Conservation (phyloP, 2,329 filamentous ascomycete species). For the Coniochaeta hoffmannii region DNA sequence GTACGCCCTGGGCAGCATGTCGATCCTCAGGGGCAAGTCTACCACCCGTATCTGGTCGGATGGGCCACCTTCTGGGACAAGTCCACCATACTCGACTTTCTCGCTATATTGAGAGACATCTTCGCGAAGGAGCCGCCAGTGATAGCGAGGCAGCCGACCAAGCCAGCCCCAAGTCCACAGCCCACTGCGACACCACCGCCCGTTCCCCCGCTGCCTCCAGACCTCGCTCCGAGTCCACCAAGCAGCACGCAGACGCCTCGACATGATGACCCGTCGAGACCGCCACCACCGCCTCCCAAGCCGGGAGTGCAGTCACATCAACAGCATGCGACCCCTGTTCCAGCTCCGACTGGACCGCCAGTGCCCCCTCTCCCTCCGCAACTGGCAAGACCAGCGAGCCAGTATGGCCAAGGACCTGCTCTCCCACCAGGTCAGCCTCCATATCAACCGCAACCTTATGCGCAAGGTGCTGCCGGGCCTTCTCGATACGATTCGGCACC, state of each 20-base stretch:
- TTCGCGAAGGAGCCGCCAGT: slow-evolving; percentile 95
- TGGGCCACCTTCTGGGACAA: slow-evolving; percentile 93
- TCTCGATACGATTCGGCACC: slow-evolving; percentile 42
- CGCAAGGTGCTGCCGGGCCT: slow-evolving; percentile 8
- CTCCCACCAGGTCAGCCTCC: not conserved
- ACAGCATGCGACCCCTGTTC: slow-evolving; percentile 23
- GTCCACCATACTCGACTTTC: slow-evolving; percentile 75
- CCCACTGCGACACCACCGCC: slow-evolving; percentile 47
- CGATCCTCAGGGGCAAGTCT: slow-evolving; percentile 84
- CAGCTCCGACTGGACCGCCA: slow-evolving; percentile 20
- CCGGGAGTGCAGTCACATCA: slow-evolving; percentile 25
- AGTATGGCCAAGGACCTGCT: slow-evolving; percentile 11
- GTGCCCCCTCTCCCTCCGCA: slow-evolving; percentile 27
- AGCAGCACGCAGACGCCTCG: slow-evolving; percentile 25
- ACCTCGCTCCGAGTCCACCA: slow-evolving; percentile 40
- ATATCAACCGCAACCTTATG: slow-evolving; percentile 5
- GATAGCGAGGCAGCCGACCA: slow-evolving; percentile 59
- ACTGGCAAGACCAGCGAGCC: slow-evolving; percentile 16
- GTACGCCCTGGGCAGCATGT: slow-evolving; percentile 92
- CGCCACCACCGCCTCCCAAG: slow-evolving; percentile 50
- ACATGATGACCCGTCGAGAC: slow-evolving; percentile 22
- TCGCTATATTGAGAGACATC: slow-evolving; percentile 74
- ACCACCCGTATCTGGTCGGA: slow-evolving; percentile 88
- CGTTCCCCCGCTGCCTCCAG: slow-evolving; percentile 64
- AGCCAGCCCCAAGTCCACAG: slow-evolving; percentile 26